Evolutionary conservation across 768 basidiomycete genomes (phyloP), one percentile per base, ranked within the genome.

Genomic region (Agaricus subrufescens): DNA sequence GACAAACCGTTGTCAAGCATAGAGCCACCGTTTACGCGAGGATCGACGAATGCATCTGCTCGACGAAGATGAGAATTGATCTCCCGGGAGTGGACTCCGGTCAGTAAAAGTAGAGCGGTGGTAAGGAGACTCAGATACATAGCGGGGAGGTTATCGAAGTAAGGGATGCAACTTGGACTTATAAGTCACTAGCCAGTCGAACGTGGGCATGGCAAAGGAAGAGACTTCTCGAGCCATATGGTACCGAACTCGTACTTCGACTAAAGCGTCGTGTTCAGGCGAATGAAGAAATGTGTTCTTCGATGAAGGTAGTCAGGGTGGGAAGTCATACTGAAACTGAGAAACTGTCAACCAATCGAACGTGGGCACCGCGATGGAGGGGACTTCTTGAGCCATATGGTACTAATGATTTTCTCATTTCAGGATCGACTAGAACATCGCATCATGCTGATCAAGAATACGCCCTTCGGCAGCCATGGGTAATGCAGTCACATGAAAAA

Each of bases 1-100:
- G 43, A 50, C 51, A 26, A 39, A 65, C 75, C 86, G 58, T 68
- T 83, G 45, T 86, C 84, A 3, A 91, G 75, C 83, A 87, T 82
- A 47, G 75, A 80, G 3, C 89, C 89, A 15, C 85, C 85, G 37
- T 67, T 69, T 7, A 60, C 46, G 23, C 60, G 62, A 2, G 86
- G 85, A 62, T 81, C 73, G 61, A 77, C 61, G 55, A 71, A 78
- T 7, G 61, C 71, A 8, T 65, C 67, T 6, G 65, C 19, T 19
- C 19, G 19, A 19, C 19, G 19, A 19, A 19, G 48, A 19, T 62
- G 50, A 19, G 57, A 30, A 19, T 40, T 12, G 53, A 56, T n/a
- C 51, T 25, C 50, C 52, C 48, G 47, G 48, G 34, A 34, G 2
- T 34, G 14, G 54, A 43, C 49, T 29, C 29, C 12, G 42, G 48